Evolutionary conservation across 495 filamentous ascomycete genomes (phyloP).

Genomic region (Aspergillus olivimuriae): DNA sequence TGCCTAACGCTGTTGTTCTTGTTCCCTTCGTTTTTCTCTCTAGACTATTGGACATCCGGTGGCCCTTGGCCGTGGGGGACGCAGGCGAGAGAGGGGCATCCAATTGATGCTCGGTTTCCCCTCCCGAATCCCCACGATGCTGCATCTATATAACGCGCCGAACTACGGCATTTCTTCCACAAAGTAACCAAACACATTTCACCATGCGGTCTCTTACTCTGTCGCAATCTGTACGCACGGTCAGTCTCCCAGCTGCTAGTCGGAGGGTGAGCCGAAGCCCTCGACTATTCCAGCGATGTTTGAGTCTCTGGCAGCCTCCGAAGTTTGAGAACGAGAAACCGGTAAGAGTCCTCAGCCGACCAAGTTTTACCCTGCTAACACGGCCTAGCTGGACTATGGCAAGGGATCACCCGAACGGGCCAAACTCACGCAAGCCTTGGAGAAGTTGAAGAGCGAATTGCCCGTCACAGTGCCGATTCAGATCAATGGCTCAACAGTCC

Average conservation of each 20-base stretch:
- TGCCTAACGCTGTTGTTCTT: not conserved
- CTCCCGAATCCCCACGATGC: not conserved
- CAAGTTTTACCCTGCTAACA: slow-evolving; percentile 1
- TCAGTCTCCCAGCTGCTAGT: not conserved
- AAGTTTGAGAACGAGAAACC: slow-evolving; percentile 30
- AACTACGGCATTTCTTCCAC: not conserved
- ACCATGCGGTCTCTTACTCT: not conserved
- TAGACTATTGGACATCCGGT: not conserved
- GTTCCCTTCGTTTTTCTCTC: not conserved
- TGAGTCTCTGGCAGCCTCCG: slow-evolving; percentile 16
- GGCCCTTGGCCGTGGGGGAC: not conserved
- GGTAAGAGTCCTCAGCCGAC: slow-evolving; percentile 2
- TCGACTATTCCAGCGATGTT: not conserved
- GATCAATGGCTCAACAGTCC: slow-evolving; percentile 22
- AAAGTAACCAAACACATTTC: not conserved
- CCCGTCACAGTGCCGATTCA: slow-evolving; percentile 24
- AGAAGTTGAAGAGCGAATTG: slow-evolving; percentile 21
- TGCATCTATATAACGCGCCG: not conserved
- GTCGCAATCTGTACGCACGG: not conserved
- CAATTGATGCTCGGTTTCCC: not conserved
- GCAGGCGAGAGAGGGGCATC: not conserved
- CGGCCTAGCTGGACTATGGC: slow-evolving; percentile 18
- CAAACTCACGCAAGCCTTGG: slow-evolving; percentile 18
- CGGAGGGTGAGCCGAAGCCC: not conserved
- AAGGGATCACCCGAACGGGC: slow-evolving; percentile 25